phyloP scores from a whole-genome alignment of 495 filamentous ascomycete genomes.

The Jackrogersella multiformis region DNA sequence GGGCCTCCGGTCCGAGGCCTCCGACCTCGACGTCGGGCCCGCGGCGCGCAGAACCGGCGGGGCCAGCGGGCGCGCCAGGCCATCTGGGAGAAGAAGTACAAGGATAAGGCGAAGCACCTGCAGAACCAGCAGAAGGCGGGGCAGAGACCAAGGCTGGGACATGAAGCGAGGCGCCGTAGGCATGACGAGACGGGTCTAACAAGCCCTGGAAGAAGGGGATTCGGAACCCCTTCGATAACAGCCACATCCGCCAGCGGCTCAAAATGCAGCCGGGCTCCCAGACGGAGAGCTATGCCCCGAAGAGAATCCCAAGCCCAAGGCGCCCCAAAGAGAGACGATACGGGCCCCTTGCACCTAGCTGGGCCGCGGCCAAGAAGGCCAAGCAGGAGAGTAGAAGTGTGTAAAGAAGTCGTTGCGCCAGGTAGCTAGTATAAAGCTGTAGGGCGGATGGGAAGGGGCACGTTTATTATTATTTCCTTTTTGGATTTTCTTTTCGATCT shows the following conservation, averaged over 20 bases:
- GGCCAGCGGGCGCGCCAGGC: slow-evolving; percentile 87
- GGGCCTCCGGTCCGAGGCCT: slow-evolving; percentile 72
- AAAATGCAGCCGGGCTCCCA: slow-evolving; percentile 32
- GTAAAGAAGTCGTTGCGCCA: neutral
- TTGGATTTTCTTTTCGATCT: slow-evolving; percentile 24
- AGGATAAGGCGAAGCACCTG: slow-evolving; percentile 77
- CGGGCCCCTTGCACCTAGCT: slow-evolving; percentile 85
- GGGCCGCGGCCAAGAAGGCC: slow-evolving; percentile 86
- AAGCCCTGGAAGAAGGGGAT: slow-evolving; percentile 60
- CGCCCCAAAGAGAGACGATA: slow-evolving; percentile 64
- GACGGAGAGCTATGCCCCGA: slow-evolving; percentile 20
- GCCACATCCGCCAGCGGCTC: slow-evolving; percentile 38
- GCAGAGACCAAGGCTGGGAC: slow-evolving; percentile 64
- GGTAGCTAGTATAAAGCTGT: neutral
- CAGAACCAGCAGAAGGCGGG: slow-evolving; percentile 53
- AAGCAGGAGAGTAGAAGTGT: slow-evolving; percentile 68
- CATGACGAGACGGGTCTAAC: slow-evolving; percentile 19
- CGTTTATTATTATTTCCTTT: slow-evolving; percentile 20
- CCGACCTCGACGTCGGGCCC: slow-evolving; percentile 62
- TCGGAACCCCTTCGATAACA: slow-evolving; percentile 42
- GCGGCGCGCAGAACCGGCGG: slow-evolving; percentile 73
- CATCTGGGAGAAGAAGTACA: slow-evolving; percentile 94
- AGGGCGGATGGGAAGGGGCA: neutral
- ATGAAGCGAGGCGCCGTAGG: slow-evolving; percentile 55
- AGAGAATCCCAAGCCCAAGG: slow-evolving; percentile 49